Conservation (phyloP, 2,329 filamentous ascomycete species). For the Nothophoma quercina region DNA sequence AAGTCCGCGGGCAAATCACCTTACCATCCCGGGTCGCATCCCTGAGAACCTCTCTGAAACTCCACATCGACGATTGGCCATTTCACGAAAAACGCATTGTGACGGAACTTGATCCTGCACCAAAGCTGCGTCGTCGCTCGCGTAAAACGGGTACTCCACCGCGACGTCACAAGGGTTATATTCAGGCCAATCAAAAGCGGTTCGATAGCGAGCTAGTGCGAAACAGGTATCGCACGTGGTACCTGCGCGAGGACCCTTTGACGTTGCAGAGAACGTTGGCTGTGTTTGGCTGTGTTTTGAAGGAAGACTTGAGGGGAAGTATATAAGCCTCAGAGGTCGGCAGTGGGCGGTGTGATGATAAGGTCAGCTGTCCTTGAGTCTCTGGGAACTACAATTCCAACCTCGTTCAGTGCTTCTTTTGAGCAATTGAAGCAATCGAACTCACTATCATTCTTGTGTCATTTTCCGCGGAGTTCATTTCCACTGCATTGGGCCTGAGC, state of each 20-base stretch:
- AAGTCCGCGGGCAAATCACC: not conserved
- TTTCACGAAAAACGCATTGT: conserved; percentile 7
- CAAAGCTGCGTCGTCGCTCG: conserved; percentile 7
- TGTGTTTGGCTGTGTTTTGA: conserved; percentile 8
- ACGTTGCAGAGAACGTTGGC: conserved; percentile 15
- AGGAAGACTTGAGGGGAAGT: conserved; percentile 3
- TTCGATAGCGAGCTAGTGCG: conserved; percentile 1
- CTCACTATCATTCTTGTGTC: conserved; percentile 9
- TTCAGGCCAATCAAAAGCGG: conserved; percentile 1
- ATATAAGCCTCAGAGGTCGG: conserved; percentile 7
- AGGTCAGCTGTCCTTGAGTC: not conserved
- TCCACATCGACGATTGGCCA: conserved; percentile 4
- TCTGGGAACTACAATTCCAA: not conserved
- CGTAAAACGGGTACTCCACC: conserved; percentile 10
- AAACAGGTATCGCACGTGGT: conserved; percentile 13
- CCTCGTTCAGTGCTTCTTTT: not conserved
- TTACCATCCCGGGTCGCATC: not conserved
- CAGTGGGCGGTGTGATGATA: not conserved
- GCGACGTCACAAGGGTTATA: conserved; percentile 13
- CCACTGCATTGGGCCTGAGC: not conserved
- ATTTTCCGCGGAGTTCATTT: conserved; percentile 10
- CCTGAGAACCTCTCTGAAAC: not conserved
- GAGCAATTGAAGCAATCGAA: not conserved
- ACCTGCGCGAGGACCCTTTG: conserved; percentile 16
- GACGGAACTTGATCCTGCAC: conserved; percentile 15